Percentiles rank a stretch among this genome's conserved stretches.
phyloP scores from a whole-genome alignment of 257 asterid species.

The Sherardia arvensis region DNA sequence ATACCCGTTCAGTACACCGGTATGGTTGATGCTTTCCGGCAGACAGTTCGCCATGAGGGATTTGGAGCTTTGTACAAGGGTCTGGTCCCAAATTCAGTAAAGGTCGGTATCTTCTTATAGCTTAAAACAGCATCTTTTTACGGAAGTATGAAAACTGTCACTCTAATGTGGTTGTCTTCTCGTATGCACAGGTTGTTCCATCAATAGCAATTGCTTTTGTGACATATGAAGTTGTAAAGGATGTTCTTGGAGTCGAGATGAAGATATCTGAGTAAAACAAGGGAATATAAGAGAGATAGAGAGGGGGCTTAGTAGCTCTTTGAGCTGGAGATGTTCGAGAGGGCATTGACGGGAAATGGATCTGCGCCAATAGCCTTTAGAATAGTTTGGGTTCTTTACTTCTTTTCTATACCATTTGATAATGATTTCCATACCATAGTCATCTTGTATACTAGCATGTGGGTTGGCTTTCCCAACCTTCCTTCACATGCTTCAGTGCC shows the following conservation, averaged over 20 bases:
- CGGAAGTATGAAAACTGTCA: not conserved
- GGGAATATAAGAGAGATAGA: not conserved
- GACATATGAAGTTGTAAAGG: constrained; percentile 87
- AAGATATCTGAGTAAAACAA: constrained; percentile 62
- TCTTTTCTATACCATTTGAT: not conserved
- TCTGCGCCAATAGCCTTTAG: not conserved
- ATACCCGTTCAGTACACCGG: constrained; percentile 67
- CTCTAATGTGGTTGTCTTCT: constrained; percentile 1
- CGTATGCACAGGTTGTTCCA: constrained; percentile 69
- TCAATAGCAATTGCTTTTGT: constrained; percentile 90
- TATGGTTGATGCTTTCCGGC: constrained; percentile 92
- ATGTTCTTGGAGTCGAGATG: constrained; percentile 66
- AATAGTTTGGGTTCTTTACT: not conserved
- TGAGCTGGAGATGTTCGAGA: not conserved
- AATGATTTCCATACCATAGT: not conserved
- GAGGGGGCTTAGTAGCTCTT: not conserved
- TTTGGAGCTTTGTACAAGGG: constrained; percentile 90
- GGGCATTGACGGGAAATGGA: not conserved
- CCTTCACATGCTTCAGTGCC: constrained; percentile 8
- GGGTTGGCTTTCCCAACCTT: constrained; percentile 5
- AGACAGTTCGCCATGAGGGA: constrained; percentile 85
- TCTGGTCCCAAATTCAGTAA: constrained; percentile 89
- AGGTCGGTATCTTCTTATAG: constrained; percentile 44
- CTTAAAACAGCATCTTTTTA: too few species aligned
- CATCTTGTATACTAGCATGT: not conserved